Evolutionary conservation across 1,139 yeast species (phyloP).

Genomic region (Yamadazyma trypodendri): DNA sequence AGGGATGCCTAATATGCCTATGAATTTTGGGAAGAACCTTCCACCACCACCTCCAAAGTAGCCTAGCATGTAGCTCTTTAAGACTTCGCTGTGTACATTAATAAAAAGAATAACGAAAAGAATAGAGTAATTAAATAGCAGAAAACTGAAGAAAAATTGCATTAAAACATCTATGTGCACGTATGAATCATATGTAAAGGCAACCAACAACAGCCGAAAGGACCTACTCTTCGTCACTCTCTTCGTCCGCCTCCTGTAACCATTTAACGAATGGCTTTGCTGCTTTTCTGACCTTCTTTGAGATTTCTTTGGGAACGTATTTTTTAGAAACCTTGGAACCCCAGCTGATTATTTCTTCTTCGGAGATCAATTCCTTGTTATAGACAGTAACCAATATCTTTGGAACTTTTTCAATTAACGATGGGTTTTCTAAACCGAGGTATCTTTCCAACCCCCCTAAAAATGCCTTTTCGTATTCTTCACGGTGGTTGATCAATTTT

Average conservation of each 20-base stretch:
- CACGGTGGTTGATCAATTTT: conserved; percentile 65
- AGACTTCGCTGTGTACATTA: too few relatives aligned
- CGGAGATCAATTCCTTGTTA: conserved; percentile 79
- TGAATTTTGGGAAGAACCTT: conserved; percentile 8
- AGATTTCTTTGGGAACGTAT: conserved; percentile 87
- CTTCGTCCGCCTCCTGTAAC: conserved; percentile 88
- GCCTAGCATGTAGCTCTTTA: too few relatives aligned
- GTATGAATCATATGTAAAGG: background rate
- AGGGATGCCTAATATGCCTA: conserved; percentile 23
- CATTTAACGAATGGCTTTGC: conserved; percentile 94
- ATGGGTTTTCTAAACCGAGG: conserved; percentile 79
- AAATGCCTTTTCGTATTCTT: conserved; percentile 78
- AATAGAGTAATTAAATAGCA: too few relatives aligned
- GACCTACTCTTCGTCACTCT: conserved; percentile 55
- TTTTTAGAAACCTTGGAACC: conserved; percentile 92
- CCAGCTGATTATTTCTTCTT: conserved; percentile 79
- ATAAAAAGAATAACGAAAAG: too few relatives aligned
- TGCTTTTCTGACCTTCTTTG: conserved; percentile 93
- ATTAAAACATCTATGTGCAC: conserved; percentile 2
- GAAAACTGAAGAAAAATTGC: conserved; percentile 2
- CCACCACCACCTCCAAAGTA: conserved; percentile 21
- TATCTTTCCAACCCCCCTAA: conserved; percentile 96
- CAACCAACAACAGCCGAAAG: background rate
- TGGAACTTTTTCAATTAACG: conserved; percentile 72
- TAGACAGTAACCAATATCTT: conserved; percentile 79